Percentiles rank a stretch among this genome's conserved stretches.
phyloP scores from a whole-genome alignment of 2,329 filamentous ascomycete species.

The Penicillium frequentans region DNA sequence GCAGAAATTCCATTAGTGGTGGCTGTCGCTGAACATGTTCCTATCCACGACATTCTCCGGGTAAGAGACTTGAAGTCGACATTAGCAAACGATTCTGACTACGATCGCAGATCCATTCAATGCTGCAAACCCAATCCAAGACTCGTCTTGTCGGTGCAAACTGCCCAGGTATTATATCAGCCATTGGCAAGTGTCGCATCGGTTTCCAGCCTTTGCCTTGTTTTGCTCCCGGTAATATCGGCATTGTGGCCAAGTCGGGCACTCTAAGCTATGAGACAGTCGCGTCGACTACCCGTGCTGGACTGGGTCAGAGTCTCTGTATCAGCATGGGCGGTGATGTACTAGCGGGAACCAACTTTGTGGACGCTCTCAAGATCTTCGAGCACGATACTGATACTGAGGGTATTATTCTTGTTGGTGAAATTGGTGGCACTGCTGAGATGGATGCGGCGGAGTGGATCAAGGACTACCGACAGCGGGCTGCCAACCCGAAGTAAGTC shows the following conservation, averaged over 20 bases:
- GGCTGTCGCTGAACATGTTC: conserved; percentile 77
- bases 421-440: conserved; percentile 69
- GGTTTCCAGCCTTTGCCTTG: conserved; percentile 76
- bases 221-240: conserved; percentile 67
- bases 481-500: conserved; percentile 62
- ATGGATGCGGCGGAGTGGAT: conserved; percentile 75
- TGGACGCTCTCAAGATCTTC: conserved; percentile 68
- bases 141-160: conserved; percentile 78
- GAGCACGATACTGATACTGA: conserved; percentile 67
- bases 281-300: conserved; percentile 70
- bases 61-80: conserved; percentile 43
- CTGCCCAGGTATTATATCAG: conserved; percentile 76
- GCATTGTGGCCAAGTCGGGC: conserved; percentile 77
- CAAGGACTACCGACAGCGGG: conserved; percentile 60
- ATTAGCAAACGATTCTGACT: background rate
- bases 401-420: conserved; percentile 70
- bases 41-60: conserved; percentile 73
- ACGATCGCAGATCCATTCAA: conserved; percentile 59
- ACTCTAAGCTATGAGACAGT: conserved; percentile 80
- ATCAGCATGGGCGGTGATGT: conserved; percentile 78
- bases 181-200: conserved; percentile 67
- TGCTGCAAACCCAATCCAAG: conserved; percentile 69
- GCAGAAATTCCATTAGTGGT: conserved; percentile 76
- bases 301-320: conserved; percentile 73
- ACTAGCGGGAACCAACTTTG: conserved; percentile 70